Conservation (phyloP, 202 grass and related monocot genomes). For the Digitaria exilis region DNA sequence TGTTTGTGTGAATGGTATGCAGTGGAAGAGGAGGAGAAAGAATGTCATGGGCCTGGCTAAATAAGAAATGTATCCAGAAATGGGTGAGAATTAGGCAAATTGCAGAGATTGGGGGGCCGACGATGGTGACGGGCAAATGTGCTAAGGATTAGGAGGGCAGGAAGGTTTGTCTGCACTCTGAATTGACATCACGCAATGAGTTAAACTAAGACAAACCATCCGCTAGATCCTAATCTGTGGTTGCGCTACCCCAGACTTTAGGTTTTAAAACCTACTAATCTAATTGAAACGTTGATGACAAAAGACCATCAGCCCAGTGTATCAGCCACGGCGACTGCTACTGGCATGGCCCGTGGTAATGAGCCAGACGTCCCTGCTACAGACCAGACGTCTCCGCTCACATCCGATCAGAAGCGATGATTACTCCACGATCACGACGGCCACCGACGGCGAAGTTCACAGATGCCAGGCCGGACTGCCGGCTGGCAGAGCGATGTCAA, state of each 20-base stretch:
- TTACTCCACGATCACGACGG: constrained; percentile 3
- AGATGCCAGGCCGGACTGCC: neutral
- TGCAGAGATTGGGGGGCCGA: neutral
- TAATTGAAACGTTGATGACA: neutral
- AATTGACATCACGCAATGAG: constrained; percentile 10
- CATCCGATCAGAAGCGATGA: neutral
- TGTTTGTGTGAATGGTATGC: constrained; percentile 5
- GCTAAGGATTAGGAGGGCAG: constrained; percentile 6
- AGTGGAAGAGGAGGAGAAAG: neutral
- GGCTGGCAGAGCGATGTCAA: neutral
- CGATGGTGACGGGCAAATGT: constrained; percentile 42
- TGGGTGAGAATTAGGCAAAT: neutral
- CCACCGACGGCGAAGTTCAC: neutral
- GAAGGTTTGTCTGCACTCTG: neutral
- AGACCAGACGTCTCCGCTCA: neutral
- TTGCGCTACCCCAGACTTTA: neutral
- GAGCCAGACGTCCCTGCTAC: neutral
- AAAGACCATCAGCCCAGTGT: neutral
- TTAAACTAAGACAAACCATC: constrained; percentile 14
- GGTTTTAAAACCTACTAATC: constrained; percentile 10
- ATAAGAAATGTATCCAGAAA: constrained; percentile 19
- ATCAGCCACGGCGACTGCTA: neutral
- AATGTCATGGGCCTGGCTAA: neutral
- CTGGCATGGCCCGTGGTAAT: neutral
- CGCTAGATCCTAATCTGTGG: neutral